Evolutionary conservation across 768 basidiomycete genomes (phyloP).

Genomic region (Rubroboletus satanas): DNA sequence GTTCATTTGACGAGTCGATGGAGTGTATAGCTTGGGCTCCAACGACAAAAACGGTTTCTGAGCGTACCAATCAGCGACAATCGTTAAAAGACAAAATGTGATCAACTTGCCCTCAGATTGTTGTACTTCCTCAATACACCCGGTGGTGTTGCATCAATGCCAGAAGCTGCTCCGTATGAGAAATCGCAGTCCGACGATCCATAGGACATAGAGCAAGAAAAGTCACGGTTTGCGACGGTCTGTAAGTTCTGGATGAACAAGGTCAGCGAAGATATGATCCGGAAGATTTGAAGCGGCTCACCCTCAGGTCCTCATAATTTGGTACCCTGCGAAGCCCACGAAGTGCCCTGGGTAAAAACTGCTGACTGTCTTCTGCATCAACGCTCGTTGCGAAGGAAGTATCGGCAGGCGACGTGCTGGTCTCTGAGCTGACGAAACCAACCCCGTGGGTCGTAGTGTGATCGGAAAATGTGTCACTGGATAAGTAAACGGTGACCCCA

Average conservation of each 20-base stretch:
- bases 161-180: not conserved
- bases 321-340: slow-evolving; percentile 18
- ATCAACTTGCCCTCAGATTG: not conserved
- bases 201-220: not conserved
- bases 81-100: not conserved
- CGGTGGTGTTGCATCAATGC: not conserved
- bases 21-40: not conserved
- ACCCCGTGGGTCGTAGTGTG: not conserved
- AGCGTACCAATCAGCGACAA: not conserved
- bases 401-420: not conserved
- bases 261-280: not conserved
- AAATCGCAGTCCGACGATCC: not conserved
- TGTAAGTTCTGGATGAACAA: not conserved
- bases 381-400: slow-evolving; percentile 24
- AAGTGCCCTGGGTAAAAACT: not conserved
- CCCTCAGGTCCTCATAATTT: slow-evolving; percentile 19
- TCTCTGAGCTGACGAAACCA: not conserved
- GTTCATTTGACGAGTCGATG: not conserved
- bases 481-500: slow-evolving; percentile 2
- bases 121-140: not conserved
- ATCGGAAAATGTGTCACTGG: slow-evolving; percentile 5
- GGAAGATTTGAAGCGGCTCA: not conserved
- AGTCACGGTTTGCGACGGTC: not conserved
- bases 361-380: slow-evolving; percentile 1
- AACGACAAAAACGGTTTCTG: slow-evolving; percentile 7